Evolutionary conservation across 441 rosid species (phyloP), one percentile per base, ranked within the genome.

Genomic region (Gossypium laxum): DNA sequence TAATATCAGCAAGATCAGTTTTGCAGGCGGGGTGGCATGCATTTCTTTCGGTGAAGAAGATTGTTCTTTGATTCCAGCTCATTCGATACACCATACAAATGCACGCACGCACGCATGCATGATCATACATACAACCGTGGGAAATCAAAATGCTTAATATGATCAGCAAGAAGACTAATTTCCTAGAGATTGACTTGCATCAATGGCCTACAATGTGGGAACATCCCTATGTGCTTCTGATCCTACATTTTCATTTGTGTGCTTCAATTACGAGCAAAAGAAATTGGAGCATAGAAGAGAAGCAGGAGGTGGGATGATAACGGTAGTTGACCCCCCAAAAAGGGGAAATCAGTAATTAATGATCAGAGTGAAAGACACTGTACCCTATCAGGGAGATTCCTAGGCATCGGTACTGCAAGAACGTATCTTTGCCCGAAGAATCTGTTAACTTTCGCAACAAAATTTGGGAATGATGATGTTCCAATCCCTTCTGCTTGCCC

Each of bases 341-440:
- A 8, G 17, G 34, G n/a, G 38, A 72, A 76, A 81, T 80, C 72
- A 82, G 75, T 76, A 78, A 69, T 80, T 75, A 78, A 82, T 74
- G 50, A 79, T 88, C 85, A 91, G 74, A 93, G 87, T 59, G 96
- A 81, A 51, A 88, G 87, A 83, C 98, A 93, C 63, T 85, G 95
- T 84, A 86, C 92, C 85, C 83, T 83, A 66, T 91, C 97, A 51
- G 97, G 97, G 56, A 91, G 81, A 76, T 82, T 79, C 76, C 73
- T 83, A 47, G 98, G 95, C 83, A 90, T 80, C 18, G 95, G 90
- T 73, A 86, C 74, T 57, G 86, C 90, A 59, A 78, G 75, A 63
- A 90, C 87, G 70, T 89, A 86, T 83, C 93, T 82, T 76, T 86
- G 96, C 52, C 83, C 85, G 41, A 55, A 76, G 75, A 80, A 76